These are phyloP conservation scores for Choiromyces venosus DNA, from an alignment of 495 filamentous ascomycete genomes.

Conservation along the genomic window DNA sequence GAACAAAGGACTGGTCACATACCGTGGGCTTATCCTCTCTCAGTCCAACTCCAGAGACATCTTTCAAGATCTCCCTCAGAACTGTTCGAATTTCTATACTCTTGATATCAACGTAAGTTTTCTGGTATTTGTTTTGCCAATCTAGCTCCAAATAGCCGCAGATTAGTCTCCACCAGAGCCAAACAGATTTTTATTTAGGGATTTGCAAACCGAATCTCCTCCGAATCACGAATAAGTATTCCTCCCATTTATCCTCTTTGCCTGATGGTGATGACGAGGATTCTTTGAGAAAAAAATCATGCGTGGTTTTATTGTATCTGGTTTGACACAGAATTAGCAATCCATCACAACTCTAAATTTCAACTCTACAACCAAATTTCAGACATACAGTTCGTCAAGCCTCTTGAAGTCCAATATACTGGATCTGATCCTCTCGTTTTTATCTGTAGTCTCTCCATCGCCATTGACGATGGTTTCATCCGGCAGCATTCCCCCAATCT, in stretches of 20 bases:
- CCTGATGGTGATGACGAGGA: slow-evolving; percentile 21
- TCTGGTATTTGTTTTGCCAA: slow-evolving; percentile 41
- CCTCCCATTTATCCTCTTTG: slow-evolving; percentile 41
- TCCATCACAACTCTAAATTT: background rate
- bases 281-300: slow-evolving; percentile 41
- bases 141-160: slow-evolving; percentile 12
- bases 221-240: slow-evolving; percentile 37
- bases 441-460: slow-evolving; percentile 3
- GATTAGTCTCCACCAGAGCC: background rate
- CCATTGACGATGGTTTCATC: slow-evolving; percentile 24
- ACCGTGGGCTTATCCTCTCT: slow-evolving; percentile 40
- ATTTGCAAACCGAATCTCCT: slow-evolving; percentile 35
- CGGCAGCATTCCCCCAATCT: slow-evolving; percentile 9
- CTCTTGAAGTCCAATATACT: slow-evolving; percentile 40
- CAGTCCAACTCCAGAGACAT: slow-evolving; percentile 30
- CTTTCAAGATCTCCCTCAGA: slow-evolving; percentile 36
- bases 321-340: background rate
- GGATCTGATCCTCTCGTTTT: slow-evolving; percentile 26
- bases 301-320: slow-evolving; percentile 39
- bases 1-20: slow-evolving; percentile 4
- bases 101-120: slow-evolving; percentile 40
- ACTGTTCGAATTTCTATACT: slow-evolving; percentile 32
- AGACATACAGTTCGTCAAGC: slow-evolving; percentile 39
- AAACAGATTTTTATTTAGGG: background rate
- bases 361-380: background rate